Conservation (phyloP, 2,329 filamentous ascomycete genomes). For the Colletotrichum tamarilloi region DNA sequence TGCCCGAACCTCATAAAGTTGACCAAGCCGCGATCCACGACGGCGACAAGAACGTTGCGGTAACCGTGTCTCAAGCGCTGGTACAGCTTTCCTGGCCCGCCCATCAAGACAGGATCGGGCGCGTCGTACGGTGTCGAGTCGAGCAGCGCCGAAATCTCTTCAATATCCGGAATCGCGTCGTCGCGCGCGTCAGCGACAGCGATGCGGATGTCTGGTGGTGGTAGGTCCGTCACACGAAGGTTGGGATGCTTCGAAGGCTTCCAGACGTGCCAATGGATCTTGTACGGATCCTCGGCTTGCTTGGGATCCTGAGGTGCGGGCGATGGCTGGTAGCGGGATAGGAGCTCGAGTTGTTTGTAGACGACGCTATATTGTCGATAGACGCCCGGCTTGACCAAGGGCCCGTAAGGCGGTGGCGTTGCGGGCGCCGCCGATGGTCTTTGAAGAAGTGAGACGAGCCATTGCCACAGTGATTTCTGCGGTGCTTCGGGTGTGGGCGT, state of each 20-base stretch:
- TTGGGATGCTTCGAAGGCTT: conserved; percentile 70
- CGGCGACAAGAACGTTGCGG: conserved; percentile 84
- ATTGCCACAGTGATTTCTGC: conserved; percentile 58
- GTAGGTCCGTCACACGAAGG: conserved; percentile 85
- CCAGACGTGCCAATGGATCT: conserved; percentile 84
- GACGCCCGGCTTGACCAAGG: conserved; percentile 71
- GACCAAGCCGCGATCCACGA: conserved; percentile 90
- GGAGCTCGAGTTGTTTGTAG: conserved; percentile 79
- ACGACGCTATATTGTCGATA: conserved; percentile 77
- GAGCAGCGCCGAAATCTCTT: conserved; percentile 77
- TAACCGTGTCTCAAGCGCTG: conserved; percentile 85
- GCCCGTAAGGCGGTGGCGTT: conserved; percentile 57
- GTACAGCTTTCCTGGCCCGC: conserved; percentile 69
- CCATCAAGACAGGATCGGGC: conserved; percentile 51
- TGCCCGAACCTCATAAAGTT: conserved; percentile 89
- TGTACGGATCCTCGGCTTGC: conserved; percentile 67
- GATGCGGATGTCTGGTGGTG: conserved; percentile 84
- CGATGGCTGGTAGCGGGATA: conserved; percentile 75
- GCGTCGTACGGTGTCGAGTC: conserved; percentile 78
- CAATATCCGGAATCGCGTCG: conserved; percentile 77
- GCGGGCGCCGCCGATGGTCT: conserved; percentile 37
- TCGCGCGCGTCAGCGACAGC: conserved; percentile 82
- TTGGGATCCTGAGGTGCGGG: conserved; percentile 41
- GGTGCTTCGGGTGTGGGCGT: conserved; percentile 7
- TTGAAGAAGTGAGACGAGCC: conserved; percentile 62